Base-by-base conservation (phyloP, 495 filamentous ascomycete species). In the Trichoderma orchidacearum region DNA sequence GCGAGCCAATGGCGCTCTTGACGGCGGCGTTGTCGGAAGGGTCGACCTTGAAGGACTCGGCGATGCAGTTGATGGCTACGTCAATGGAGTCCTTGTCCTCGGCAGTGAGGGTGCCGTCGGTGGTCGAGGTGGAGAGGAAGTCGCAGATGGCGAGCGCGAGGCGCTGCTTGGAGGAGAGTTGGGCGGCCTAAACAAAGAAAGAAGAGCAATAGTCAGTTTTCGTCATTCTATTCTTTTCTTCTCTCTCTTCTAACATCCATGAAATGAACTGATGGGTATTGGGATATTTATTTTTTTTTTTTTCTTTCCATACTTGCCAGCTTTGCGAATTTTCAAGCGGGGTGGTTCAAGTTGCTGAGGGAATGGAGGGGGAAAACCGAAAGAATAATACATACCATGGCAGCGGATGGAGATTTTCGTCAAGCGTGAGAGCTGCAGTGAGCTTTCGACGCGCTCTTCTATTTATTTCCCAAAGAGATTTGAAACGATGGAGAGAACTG, bases 101-200 rank as follows among this genome's bases (percentile, higher is more conserved):
- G 61, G 83, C 65, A 17, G 83, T 78, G 34, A 97, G 79, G 29
- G 90, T 93, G 62, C 92, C 92, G 63, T 98, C 93, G 58, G 81
- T 90, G 59, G 89, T 74, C 56, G 89, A 95, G 61, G 80, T 83
- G 56, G 79, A 79, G 29, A 98, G 84, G 78, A 96, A 98, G 73
- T 96, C 89, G 74, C 94, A 86, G 70, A 98, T 90, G 63, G 94
- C 90, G 67, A 97, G 87, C 64, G 93, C 94, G 57, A 98, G 83
- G 72, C 91, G 88, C 77, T 98, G 94, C 74, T 96, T 95, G 58
- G 90, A 84, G 60, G 87, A 86, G 12, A 35, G 41, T 48, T 48
- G 53, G n/a, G 29, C 31, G 31, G 53, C 30, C 53, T 55, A 30
- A n/a, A n/a, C n/a, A n/a, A n/a, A n/a, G n/a, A n/a, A n/a, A 35